Conservation (phyloP, 495 filamentous ascomycete species). For the Beverwykella pulmonaria region DNA sequence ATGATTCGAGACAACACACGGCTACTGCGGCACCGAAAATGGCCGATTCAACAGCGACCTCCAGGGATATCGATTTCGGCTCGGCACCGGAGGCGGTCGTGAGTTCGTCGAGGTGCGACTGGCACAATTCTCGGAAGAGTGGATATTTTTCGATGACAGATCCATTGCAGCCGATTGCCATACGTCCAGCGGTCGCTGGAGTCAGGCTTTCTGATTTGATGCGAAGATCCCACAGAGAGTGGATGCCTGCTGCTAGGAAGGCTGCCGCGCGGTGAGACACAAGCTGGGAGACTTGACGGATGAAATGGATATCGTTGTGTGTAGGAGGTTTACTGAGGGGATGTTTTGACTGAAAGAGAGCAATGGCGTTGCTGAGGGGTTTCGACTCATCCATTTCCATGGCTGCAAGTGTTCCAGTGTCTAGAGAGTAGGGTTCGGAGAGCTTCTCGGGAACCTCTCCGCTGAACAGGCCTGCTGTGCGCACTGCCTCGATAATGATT, state of each 20-base stretch:
- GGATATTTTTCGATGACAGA: constrained; percentile 69
- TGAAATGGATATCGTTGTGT: constrained; percentile 57
- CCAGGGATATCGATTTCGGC: constrained; percentile 51
- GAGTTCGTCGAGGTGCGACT: constrained; percentile 56
- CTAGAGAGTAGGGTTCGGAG: constrained; percentile 58
- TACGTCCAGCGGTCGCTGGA: constrained; percentile 35
- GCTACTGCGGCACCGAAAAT: constrained; percentile 66
- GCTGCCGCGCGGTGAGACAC: constrained; percentile 64
- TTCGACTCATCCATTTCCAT: constrained; percentile 61
- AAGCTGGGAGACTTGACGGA: constrained; percentile 55
- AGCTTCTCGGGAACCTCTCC: constrained; percentile 59
- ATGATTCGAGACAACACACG: constrained; percentile 51
- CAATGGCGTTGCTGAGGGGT: constrained; percentile 50
- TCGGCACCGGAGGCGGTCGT: constrained; percentile 31
- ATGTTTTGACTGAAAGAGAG: constrained; percentile 57
- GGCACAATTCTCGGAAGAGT: constrained; percentile 52
- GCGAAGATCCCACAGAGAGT: constrained; percentile 64
- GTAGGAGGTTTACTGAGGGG: constrained; percentile 51
- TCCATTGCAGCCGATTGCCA: constrained; percentile 64
- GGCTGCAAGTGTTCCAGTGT: constrained; percentile 62
- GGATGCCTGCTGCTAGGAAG: constrained; percentile 66
- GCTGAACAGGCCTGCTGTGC: constrained; percentile 57
- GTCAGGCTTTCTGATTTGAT: constrained; percentile 53
- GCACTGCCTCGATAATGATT: constrained; percentile 58
- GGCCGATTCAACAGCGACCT: constrained; percentile 62